These are phyloP conservation scores for Pichia membranifaciens DNA, from an alignment of 805 yeast genomes.

Conservation along the genomic window DNA sequence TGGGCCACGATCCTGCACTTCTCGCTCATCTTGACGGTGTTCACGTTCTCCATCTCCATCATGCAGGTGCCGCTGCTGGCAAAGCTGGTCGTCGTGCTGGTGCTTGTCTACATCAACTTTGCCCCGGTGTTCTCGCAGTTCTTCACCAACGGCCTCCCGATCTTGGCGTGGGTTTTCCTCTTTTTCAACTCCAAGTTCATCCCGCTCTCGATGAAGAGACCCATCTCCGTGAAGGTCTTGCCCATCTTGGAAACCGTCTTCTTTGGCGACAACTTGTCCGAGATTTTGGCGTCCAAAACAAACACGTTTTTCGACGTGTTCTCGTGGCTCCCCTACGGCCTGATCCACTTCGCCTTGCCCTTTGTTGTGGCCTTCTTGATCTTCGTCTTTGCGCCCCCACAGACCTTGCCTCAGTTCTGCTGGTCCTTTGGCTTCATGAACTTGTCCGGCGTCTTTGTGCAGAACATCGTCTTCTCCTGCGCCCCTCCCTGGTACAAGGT, in stretches of 20 bases:
- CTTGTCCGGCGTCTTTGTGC: constrained; percentile 74
- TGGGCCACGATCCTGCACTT: constrained; percentile 14
- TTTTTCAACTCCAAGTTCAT: constrained; percentile 74
- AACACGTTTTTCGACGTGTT: constrained; percentile 63
- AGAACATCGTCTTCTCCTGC: constrained; percentile 72
- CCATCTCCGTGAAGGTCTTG: constrained; percentile 79
- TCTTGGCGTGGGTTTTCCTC: constrained; percentile 79
- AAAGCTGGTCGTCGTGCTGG: constrained; percentile 16
- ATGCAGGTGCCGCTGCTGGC: constrained; percentile 17
- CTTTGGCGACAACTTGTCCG: constrained; percentile 87
- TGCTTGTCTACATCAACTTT: constrained; percentile 30
- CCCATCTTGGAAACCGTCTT: constrained; percentile 92
- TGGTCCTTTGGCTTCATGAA: constrained; percentile 96
- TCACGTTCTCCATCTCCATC: constrained; percentile 23
- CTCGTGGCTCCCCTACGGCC: constrained; percentile 95
- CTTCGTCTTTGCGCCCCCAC: constrained; percentile 90
- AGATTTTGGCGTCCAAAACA: constrained; percentile 72
- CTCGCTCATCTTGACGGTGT: constrained; percentile 16
- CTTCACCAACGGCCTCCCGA: constrained; percentile 76
- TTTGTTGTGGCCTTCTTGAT: constrained; percentile 74
- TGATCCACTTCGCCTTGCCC: constrained; percentile 86
- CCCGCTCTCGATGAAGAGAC: constrained; percentile 71
- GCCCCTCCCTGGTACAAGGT: constrained; percentile 98
- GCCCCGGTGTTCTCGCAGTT: constrained; percentile 83
- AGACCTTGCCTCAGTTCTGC: constrained; percentile 72